A percentile compares a stretch with the other conserved stretches of the same genome.
Evolutionary conservation across 176 grass and related monocot genomes (phyloP).

Genomic region (Cenchrus fungigraminus): DNA sequence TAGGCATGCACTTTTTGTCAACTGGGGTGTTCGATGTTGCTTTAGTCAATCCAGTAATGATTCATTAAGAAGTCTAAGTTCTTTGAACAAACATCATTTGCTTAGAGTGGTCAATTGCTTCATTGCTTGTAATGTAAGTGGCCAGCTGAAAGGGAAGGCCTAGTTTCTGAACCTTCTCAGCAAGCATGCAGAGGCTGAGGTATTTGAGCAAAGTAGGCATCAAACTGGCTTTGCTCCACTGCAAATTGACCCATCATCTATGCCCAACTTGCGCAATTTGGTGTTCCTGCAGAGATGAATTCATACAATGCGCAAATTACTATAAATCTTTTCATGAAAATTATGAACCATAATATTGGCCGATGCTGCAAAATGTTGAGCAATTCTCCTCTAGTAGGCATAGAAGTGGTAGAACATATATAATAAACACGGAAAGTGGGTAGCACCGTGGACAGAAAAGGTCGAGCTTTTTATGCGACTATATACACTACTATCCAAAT

Average conservation of each 20-base stretch:
- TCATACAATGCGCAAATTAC: background rate
- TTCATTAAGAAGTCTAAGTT: background rate
- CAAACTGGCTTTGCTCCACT: background rate
- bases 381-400: background rate
- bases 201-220: background rate
- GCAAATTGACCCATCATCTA: conserved; percentile 14
- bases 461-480: background rate
- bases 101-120: background rate
- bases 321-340: background rate
- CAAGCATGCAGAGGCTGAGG: conserved; percentile 2
- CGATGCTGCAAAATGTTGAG: background rate
- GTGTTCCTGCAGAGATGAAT: background rate
- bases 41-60: conserved; percentile 18
- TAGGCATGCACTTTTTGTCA: conserved; percentile 1
- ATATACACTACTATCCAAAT: conserved; percentile 4
- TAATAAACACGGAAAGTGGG: conserved; percentile 1
- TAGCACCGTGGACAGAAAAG: background rate
- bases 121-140: conserved; percentile 26
- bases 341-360: background rate
- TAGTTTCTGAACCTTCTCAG: conserved; percentile 30
- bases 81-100: background rate
- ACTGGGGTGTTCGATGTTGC: background rate
- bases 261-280: background rate
- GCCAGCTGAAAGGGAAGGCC: conserved; percentile 11
- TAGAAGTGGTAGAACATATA: background rate